Evolutionary conservation across 495 filamentous ascomycete genomes (phyloP).

Genomic region (Parathielavia appendiculata): DNA sequence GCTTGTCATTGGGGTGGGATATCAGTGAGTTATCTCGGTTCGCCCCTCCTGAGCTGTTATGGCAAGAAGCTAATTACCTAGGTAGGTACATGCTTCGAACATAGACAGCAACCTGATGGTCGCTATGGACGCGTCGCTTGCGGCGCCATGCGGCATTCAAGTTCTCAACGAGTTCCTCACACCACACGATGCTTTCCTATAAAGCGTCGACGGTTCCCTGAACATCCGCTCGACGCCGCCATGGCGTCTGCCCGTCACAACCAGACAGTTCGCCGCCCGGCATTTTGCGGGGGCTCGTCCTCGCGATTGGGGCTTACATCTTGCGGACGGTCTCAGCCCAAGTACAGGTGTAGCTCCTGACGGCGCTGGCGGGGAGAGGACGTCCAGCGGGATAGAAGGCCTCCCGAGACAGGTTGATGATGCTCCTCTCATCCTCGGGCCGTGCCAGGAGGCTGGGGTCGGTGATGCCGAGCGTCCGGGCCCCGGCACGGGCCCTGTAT

Average conservation of each 20-base stretch:
- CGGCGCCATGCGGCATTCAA: neutral
- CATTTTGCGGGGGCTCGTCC: slow-evolving; percentile 12
- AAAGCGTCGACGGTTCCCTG: slow-evolving; percentile 3
- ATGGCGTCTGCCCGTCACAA: neutral
- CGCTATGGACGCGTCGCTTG: slow-evolving; percentile 1
- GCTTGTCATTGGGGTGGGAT: neutral
- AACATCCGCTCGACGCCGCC: slow-evolving; percentile 13
- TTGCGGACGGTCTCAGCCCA: slow-evolving; percentile 19
- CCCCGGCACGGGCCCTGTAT: neutral
- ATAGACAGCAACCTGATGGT: slow-evolving; percentile 18
- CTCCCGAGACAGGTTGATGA: slow-evolving; percentile 22
- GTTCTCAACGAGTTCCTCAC: slow-evolving; percentile 15
- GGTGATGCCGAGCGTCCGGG: neutral
- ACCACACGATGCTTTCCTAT: slow-evolving; percentile 9
- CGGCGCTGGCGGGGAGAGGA: slow-evolving; percentile 5
- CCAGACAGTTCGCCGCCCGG: slow-evolving; percentile 18
- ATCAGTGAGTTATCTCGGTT: neutral
- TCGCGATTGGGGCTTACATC: neutral
- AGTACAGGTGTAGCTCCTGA: slow-evolving; percentile 17
- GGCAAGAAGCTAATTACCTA: too few species aligned
- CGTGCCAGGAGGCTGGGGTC: neutral
- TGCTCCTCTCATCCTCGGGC: slow-evolving; percentile 17
- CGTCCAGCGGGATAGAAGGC: slow-evolving; percentile 17
- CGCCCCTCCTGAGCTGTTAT: neutral
- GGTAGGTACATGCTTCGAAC: slow-evolving; percentile 21